These are phyloP conservation scores for Trifolium fragiferum DNA, from an alignment of 306 rosid species.

Conservation along the genomic window DNA sequence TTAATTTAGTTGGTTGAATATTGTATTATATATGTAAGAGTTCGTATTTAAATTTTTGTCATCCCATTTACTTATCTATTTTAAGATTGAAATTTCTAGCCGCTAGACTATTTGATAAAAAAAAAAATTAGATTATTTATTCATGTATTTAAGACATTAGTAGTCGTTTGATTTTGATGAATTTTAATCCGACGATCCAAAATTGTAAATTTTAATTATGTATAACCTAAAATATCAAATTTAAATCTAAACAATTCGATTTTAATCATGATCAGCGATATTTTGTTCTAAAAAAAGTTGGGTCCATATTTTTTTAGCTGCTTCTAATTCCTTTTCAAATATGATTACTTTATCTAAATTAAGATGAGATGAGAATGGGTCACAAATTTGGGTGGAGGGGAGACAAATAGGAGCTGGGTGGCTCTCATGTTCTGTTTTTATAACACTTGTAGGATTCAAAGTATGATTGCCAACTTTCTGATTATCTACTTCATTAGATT, in stretches of 20 bases:
- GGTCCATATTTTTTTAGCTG: not conserved
- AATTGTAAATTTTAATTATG: no score
- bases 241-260: not conserved
- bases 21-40: no score
- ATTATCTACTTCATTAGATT: conserved; percentile 23
- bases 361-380: conserved; percentile 25
- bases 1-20: no score
- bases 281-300: not conserved
- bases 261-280: no score
- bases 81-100: no score
- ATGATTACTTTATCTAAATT: conserved; percentile 37
- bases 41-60: no score
- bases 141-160: not conserved
- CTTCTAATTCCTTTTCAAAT: conserved; percentile 29
- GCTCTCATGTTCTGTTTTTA: conserved; percentile 50
- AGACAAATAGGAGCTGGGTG: conserved; percentile 41
- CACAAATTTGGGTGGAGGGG: conserved; percentile 19
- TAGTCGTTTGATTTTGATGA: not conserved
- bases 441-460: conserved; percentile 9
- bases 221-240: no score
- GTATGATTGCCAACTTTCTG: conserved; percentile 34
- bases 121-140: not conserved
- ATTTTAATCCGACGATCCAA: no score
- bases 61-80: no score
- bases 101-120: no score